Conservation (phyloP, 1,284 basidiomycete species). For the Anthracocystis setariae region DNA sequence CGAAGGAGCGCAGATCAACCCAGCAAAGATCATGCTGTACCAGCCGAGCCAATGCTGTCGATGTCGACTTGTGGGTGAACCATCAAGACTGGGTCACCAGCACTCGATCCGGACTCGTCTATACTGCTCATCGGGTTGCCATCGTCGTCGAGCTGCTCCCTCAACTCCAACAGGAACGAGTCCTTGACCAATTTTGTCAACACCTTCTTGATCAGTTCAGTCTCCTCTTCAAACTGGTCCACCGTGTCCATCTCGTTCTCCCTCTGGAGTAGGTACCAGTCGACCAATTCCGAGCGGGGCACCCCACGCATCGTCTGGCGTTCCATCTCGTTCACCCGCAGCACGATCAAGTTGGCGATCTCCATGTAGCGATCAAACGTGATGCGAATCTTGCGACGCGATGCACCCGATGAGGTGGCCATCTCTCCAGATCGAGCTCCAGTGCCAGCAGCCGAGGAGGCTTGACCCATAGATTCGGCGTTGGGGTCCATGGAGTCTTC, state of each 20-base stretch:
- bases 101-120: conserved; percentile 29
- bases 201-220: conserved; percentile 88
- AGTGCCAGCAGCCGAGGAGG: conserved; percentile 58
- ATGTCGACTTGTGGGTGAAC: conserved; percentile 62
- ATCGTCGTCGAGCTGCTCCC: conserved; percentile 46
- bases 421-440: conserved; percentile 5
- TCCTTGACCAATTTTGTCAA: conserved; percentile 88
- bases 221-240: conserved; percentile 91
- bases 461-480: conserved; percentile 71
- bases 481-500: conserved; percentile 73
- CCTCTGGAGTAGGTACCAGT: conserved; percentile 89
- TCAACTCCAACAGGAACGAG: conserved; percentile 63
- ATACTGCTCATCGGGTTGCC: conserved; percentile 38
- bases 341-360: conserved; percentile 85
- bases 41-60: conserved; percentile 49
- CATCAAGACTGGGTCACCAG: conserved; percentile 48
- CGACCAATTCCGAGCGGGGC: conserved; percentile 80
- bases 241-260: conserved; percentile 85
- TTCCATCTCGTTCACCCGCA: conserved; percentile 84
- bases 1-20: not conserved
- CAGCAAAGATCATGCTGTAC: conserved; percentile 4
- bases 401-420: conserved; percentile 22
- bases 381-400: conserved; percentile 78
- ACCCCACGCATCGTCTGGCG: conserved; percentile 79
- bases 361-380: conserved; percentile 94